These are phyloP conservation scores for Zymoseptoria crescenta DNA, from an alignment of 2,329 filamentous ascomycete genomes.

Conservation along the genomic window DNA sequence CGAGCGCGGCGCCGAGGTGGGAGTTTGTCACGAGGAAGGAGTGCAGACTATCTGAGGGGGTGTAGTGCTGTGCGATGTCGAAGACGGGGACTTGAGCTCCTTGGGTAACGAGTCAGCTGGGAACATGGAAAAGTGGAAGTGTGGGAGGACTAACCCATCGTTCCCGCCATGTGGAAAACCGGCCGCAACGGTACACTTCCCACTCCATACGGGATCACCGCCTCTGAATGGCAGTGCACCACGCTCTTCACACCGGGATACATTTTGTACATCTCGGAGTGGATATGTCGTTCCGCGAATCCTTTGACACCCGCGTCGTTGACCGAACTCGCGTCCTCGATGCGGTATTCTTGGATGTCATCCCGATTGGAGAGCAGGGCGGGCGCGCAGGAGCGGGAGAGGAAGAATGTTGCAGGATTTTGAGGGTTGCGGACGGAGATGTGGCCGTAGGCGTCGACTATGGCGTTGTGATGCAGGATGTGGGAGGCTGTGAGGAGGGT, in stretches of 20 bases:
- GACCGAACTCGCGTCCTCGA: constrained; percentile 33
- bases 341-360: constrained; percentile 39
- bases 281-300: constrained; percentile 39
- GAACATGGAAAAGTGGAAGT: not conserved
- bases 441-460: constrained; percentile 31
- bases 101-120: not conserved
- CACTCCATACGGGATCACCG: constrained; percentile 38
- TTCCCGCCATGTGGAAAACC: constrained; percentile 38
- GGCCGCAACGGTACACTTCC: constrained; percentile 37
- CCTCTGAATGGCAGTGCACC: constrained; percentile 37
- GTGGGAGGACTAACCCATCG: constrained; percentile 28
- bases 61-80: constrained; percentile 29
- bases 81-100: constrained; percentile 26
- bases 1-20: constrained; percentile 29
- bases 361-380: constrained; percentile 35
- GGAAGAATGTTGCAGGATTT: constrained; percentile 36
- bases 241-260: constrained; percentile 38
- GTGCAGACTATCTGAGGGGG: constrained; percentile 18
- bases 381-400: constrained; percentile 37
- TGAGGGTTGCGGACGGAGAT: constrained; percentile 31
- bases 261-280: constrained; percentile 38
- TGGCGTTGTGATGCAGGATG: constrained; percentile 27
- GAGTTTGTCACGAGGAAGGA: constrained; percentile 29
- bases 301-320: constrained; percentile 16
- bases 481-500: constrained; percentile 32